Base-by-base conservation (phyloP, 2,329 filamentous ascomycete species). In the Lasiodiplodia gonubiensis region DNA sequence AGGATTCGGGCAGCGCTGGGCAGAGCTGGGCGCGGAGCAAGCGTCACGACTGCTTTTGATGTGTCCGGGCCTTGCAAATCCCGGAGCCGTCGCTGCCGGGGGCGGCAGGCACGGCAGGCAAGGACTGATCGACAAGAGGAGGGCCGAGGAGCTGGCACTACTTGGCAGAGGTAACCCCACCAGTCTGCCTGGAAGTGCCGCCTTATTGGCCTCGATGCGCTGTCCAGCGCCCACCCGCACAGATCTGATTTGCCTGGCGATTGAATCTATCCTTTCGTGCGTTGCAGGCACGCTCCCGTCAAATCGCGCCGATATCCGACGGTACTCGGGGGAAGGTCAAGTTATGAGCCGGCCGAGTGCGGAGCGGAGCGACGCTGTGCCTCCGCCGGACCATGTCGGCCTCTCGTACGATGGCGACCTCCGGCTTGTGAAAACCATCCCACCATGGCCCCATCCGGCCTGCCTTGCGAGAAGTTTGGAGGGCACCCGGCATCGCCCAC, bases 1-100 rank as follows among this genome's bases (percentile, higher is more conserved):
- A 63, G 25, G 59, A 35, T 33, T 30, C 30, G 59, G 59, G 59
- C 59, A 63, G 59, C 49, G 46, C 59, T 35, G 46, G n/a, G 53
- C 33, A 33, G 52, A 35, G 54, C 54, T 46, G 14, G 37, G 42
- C 53, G 53, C 53, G 37, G 39, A 23, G 54, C 39, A 37, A 63
- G 59, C 42, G 59, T 63, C 42, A 63, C 59, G 59, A 52, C 59
- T 63, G 59, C 59, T 63, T 63, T 63, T 63, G 59, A 63, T 33
- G 23, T 37, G 23, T 16, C 21, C 46, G 57, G 57, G 39, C 39
- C 39, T 42, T 61, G 21, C 57, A 27, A 48, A 21, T 21, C 59
- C 59, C 59, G 46, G 49, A 51, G 57, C 57, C 46, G 59, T 30
- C 59, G 59, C 46, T 63, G 27, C 39, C 42, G 59, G 42, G 42